Evolutionary conservation across 495 filamentous ascomycete genomes (phyloP), one percentile per base, ranked within the genome.

Genomic region (Hypomontagnella monticulosa): DNA sequence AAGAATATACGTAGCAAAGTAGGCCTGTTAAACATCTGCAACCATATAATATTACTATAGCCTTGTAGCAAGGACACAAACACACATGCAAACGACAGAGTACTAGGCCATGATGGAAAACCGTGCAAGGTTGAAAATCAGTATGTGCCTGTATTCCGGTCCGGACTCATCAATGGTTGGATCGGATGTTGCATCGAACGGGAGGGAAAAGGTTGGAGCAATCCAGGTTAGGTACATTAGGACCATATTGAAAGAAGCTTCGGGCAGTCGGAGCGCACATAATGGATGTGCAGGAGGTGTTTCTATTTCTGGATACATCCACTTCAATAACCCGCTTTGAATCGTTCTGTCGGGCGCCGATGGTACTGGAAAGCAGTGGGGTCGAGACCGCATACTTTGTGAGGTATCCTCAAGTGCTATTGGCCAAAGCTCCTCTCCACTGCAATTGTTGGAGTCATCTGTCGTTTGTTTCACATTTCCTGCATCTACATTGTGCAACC

Each of bases 111-210:
- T 27, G 9, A 47, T 47, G 52, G 42, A 37, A 15, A n/a, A n/a
- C n/a, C n/a, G n/a, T n/a, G n/a, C n/a, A n/a, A n/a, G n/a, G n/a
- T n/a, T n/a, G n/a, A n/a, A n/a, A n/a, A n/a, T n/a, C n/a, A n/a
- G n/a, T n/a, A 20, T 20, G 10, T 48, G 43, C 16, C 27, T 61
- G 52, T 41, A 46, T 57, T 42, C 64, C 59, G 59, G 58, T 43
- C 59, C 60, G 59, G 54, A 52, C 60, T 46, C 30, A 14, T 20
- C 43, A 27, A 48, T 62, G 57, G 64, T 67, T 67, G 64, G 58
- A 59, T 67, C 64, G 64, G 58, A 67, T 67, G 64, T 58, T 62
- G 58, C 64, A 67, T 67, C 58, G 53, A 67, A 67, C 64, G 64
- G 52, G 58, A 62, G 52, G 42, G 49, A 53, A 19, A 67, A 40